A percentile compares a stretch with the other conserved stretches of the same genome.
phyloP scores from a whole-genome alignment of 352 stramenopile species.

The Globisporangium middletonii region DNA sequence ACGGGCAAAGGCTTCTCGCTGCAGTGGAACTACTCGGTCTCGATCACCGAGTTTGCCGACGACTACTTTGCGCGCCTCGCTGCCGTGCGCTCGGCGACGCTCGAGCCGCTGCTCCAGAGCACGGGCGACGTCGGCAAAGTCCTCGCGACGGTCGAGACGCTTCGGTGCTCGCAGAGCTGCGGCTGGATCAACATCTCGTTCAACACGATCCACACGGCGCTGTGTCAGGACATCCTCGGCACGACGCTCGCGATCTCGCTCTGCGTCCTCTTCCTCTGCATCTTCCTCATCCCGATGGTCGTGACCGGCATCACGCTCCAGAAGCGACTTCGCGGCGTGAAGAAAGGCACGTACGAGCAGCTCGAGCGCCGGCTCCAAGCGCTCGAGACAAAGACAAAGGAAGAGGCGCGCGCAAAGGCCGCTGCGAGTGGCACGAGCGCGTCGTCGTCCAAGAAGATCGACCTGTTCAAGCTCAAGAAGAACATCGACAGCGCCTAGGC shows the following conservation, averaged over 20 bases:
- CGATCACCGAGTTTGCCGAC: constrained; percentile 54
- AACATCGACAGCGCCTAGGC: constrained; percentile 14
- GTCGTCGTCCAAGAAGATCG: constrained; percentile 21
- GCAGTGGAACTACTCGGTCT: constrained; percentile 57
- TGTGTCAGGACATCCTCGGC: constrained; percentile 72
- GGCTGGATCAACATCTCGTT: constrained; percentile 80
- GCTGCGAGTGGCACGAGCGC: constrained; percentile 1
- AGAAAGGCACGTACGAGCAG: constrained; percentile 78
- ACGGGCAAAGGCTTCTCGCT: constrained; percentile 51
- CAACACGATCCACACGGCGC: constrained; percentile 63
- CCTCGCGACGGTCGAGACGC: constrained; percentile 49
- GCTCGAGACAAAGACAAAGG: constrained; percentile 56
- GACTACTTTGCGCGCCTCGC: constrained; percentile 50
- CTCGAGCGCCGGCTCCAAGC: constrained; percentile 62
- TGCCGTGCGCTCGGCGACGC: constrained; percentile 27
- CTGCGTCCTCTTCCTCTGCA: constrained; percentile 64
- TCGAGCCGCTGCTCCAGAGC: constrained; percentile 37
- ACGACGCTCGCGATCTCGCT: constrained; percentile 75
- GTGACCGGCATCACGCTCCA: constrained; percentile 64
- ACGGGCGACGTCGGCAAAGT: constrained; percentile 41
- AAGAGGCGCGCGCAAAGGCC: constrained; percentile 21
- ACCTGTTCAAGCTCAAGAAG: constrained; percentile 50
- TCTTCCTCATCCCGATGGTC: constrained; percentile 75
- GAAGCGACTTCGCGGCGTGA: constrained; percentile 68
- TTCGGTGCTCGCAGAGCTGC: constrained; percentile 72